phyloP scores from a whole-genome alignment of 352 stramenopile genomes.

The Peronosclerospora sorghi region DNA sequence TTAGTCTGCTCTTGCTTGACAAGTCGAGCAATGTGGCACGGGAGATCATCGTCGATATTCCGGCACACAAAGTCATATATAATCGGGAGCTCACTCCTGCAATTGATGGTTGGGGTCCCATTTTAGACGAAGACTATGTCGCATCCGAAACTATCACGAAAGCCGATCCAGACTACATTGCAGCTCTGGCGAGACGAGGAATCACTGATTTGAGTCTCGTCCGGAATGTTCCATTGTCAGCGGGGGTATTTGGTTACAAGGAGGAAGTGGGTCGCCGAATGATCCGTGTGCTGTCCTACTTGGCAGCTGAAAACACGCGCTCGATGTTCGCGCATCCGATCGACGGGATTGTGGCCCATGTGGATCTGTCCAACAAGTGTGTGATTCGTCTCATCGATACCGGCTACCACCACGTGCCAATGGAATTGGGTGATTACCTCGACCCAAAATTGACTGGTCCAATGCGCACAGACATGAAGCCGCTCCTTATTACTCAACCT shows the following conservation, averaged over 20 bases:
- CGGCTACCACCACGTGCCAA: no score
- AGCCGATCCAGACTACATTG: conserved; percentile 29
- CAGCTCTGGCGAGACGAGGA: conserved; percentile 26
- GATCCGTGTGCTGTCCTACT: conserved; percentile 39
- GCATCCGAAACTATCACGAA: conserved; percentile 31
- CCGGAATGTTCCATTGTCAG: conserved; percentile 27
- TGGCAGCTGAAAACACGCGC: no score
- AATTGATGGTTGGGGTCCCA: conserved; percentile 28
- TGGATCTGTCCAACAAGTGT: no score
- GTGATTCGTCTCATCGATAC: no score
- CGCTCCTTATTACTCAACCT: no score
- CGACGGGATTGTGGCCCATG: no score
- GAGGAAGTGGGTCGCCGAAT: conserved; percentile 30
- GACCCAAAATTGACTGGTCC: no score
- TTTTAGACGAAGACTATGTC: conserved; percentile 38
- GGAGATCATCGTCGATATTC: conserved; percentile 35
- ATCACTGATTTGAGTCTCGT: conserved; percentile 37
- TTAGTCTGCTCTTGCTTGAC: conserved; percentile 32
- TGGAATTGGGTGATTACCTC: no score
- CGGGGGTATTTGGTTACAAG: conserved; percentile 31
- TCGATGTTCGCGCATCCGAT: no score
- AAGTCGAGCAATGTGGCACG: conserved; percentile 18
- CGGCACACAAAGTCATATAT: conserved; percentile 17
- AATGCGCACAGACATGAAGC: no score
- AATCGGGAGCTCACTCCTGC: conserved; percentile 25